Conservation (phyloP, 75 land plant genomes). For the Cunninghamia lanceolata region DNA sequence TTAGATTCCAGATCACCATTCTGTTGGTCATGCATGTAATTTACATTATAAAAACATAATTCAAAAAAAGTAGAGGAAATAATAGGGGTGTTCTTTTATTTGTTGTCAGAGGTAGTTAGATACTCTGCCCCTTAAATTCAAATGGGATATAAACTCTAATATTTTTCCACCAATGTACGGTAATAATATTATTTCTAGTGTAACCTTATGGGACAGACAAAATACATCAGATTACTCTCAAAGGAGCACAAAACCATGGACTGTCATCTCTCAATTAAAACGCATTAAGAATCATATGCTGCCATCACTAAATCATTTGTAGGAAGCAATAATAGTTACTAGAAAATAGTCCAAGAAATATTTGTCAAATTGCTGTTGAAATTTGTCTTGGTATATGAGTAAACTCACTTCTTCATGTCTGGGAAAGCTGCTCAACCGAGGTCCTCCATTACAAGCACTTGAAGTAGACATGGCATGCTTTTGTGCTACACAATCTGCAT, state of each 20-base stretch:
- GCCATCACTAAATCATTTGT: neutral
- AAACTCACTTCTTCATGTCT: constrained; percentile 6
- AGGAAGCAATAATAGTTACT: neutral
- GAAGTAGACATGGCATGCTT: neutral
- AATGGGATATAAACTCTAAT: neutral
- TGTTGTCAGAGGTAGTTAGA: neutral
- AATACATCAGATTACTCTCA: neutral
- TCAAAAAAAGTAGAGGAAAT: too few species aligned
- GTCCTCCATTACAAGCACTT: neutral
- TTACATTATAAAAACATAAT: too few species aligned
- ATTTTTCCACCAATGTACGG: neutral
- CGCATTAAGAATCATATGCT: neutral
- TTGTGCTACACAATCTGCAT: neutral
- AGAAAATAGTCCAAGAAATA: neutral
- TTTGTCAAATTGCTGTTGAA: neutral
- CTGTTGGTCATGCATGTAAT: too few species aligned
- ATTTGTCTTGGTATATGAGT: neutral
- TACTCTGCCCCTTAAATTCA: neutral
- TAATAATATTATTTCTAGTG: neutral
- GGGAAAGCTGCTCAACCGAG: neutral
- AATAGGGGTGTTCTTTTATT: too few species aligned
- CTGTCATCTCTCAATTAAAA: neutral
- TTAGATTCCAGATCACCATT: too few species aligned
- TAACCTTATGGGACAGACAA: neutral
- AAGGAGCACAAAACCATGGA: neutral